Percentiles rank a stretch among this genome's conserved stretches.
These are phyloP conservation scores for Phytophthora cryptogea DNA, from an alignment of 352 stramenopile species.

Conservation along the genomic window DNA sequence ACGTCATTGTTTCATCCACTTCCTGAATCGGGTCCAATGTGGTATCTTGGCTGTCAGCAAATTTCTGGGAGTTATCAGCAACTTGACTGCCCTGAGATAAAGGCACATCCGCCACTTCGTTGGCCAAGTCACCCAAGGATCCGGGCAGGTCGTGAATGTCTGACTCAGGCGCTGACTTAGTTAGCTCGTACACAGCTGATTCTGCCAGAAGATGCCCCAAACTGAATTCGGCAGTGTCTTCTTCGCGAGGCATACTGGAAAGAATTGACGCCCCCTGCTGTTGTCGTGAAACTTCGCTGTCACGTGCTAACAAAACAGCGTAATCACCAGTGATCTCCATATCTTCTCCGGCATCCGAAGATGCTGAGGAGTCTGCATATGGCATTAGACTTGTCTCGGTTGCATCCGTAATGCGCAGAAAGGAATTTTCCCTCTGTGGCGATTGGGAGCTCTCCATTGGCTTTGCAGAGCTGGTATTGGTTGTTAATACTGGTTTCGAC, in stretches of 20 bases:
- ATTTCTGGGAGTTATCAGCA: conserved; percentile 7
- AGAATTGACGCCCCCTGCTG: conserved; percentile 1
- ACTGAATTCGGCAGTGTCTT: conserved; percentile 69
- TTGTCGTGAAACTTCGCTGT: conserved; percentile 9
- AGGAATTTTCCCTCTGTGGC: conserved; percentile 40
- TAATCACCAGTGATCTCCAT: conserved; percentile 90
- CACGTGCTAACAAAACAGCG: conserved; percentile 30
- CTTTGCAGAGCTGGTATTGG: conserved; percentile 19
- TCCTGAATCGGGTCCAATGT: conserved; percentile 71
- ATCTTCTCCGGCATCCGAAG: conserved; percentile 79
- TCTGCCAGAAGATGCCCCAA: conserved; percentile 65
- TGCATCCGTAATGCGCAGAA: conserved; percentile 41
- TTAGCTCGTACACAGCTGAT: conserved; percentile 49
- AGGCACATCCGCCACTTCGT: conserved; percentile 28
- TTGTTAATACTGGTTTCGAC: conserved; percentile 3
- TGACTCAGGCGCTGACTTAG: conserved; percentile 27
- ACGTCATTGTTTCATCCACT: conserved; percentile 59
- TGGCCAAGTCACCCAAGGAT: conserved; percentile 30
- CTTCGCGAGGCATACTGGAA: conserved; percentile 26
- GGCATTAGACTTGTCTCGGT: conserved; percentile 36
- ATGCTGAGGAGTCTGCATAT: conserved; percentile 80
- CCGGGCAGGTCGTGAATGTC: conserved; percentile 31
- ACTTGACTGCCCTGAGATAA: conserved; percentile 19
- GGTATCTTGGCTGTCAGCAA: conserved; percentile 36
- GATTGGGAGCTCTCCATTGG: conserved; percentile 14